Evolutionary conservation across 1,284 basidiomycete species (phyloP).

Genomic region (Rhodotorula sp.): DNA sequence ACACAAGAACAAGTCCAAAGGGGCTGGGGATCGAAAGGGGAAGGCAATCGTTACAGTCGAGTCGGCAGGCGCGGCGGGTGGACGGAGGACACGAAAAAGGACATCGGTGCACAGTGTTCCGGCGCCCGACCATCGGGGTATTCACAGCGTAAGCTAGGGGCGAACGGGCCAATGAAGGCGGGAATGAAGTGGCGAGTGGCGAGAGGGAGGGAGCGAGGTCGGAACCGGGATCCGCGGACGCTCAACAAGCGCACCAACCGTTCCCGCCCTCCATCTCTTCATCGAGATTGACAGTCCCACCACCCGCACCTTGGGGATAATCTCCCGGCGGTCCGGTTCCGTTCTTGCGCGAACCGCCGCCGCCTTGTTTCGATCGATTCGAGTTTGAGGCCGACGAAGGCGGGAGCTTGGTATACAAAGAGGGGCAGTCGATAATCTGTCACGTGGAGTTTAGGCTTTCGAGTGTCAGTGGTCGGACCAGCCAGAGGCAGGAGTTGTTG

Average conservation of each 20-base stretch:
- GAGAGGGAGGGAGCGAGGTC: too few relatives aligned
- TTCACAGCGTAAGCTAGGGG: too few relatives aligned
- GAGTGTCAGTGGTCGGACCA: not conserved
- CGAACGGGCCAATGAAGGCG: too few relatives aligned
- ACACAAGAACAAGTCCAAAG: not conserved
- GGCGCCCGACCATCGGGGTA: too few relatives aligned
- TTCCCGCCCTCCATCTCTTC: slow-evolving; percentile 26
- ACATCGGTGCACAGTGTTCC: too few relatives aligned
- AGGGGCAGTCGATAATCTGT: slow-evolving; percentile 51
- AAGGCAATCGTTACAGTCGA: too few relatives aligned
- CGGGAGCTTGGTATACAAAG: slow-evolving; percentile 45
- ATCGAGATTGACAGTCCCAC: slow-evolving; percentile 28
- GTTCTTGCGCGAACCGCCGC: not conserved
- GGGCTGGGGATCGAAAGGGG: not conserved
- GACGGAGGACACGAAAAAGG: too few relatives aligned
- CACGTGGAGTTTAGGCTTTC: not conserved
- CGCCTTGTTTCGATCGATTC: not conserved
- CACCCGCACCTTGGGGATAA: slow-evolving; percentile 15
- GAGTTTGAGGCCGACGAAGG: not conserved
- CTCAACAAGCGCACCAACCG: slow-evolving; percentile 38
- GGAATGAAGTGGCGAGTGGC: too few relatives aligned
- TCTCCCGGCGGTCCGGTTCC: slow-evolving; percentile 22
- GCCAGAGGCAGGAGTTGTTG: not conserved
- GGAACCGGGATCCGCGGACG: too few relatives aligned
- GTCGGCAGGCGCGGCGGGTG: too few relatives aligned